phyloP scores from a whole-genome alignment of 441 rosid genomes.

The Viola pubescens region DNA sequence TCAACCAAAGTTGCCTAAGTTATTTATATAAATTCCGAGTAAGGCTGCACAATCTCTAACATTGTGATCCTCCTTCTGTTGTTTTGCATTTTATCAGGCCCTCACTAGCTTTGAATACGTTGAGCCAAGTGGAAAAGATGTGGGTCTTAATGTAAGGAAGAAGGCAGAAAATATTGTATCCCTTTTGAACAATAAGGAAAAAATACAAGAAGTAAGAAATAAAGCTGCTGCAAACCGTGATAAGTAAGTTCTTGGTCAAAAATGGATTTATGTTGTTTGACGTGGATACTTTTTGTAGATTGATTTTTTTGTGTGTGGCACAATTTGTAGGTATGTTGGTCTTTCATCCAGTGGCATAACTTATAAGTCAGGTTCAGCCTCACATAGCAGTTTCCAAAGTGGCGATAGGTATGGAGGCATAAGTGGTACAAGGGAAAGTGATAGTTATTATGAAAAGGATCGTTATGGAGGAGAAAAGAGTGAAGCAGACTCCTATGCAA shows the following conservation, averaged over 20 bases:
- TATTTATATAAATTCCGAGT: background rate
- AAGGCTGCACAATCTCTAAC: constrained; percentile 21
- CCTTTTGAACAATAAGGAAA: constrained; percentile 76
- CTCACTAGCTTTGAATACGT: constrained; percentile 81
- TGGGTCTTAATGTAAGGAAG: constrained; percentile 93
- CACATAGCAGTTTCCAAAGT: constrained; percentile 42
- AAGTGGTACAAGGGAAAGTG: constrained; percentile 41
- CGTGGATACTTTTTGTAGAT: constrained; percentile 11
- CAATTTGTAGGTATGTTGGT: constrained; percentile 64
- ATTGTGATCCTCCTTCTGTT: constrained; percentile 15
- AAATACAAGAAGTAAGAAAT: constrained; percentile 77
- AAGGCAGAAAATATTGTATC: constrained; percentile 72
- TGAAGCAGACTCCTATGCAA: constrained; percentile 44
- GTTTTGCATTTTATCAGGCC: constrained; percentile 41
- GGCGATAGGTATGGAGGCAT: constrained; percentile 45
- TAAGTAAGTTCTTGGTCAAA: constrained; percentile 46
- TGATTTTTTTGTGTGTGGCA: constrained; percentile 11
- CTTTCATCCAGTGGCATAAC: constrained; percentile 82
- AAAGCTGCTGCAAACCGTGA: constrained; percentile 91
- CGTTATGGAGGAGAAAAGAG: constrained; percentile 34
- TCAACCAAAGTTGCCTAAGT: constrained; percentile 6
- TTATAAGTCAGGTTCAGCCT: constrained; percentile 56
- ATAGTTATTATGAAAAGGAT: constrained; percentile 42
- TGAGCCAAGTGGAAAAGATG: constrained; percentile 94
- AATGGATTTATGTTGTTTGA: constrained; percentile 11